Conservation (phyloP, 2,329 filamentous ascomycete genomes). For the Monosporascus sp. region DNA sequence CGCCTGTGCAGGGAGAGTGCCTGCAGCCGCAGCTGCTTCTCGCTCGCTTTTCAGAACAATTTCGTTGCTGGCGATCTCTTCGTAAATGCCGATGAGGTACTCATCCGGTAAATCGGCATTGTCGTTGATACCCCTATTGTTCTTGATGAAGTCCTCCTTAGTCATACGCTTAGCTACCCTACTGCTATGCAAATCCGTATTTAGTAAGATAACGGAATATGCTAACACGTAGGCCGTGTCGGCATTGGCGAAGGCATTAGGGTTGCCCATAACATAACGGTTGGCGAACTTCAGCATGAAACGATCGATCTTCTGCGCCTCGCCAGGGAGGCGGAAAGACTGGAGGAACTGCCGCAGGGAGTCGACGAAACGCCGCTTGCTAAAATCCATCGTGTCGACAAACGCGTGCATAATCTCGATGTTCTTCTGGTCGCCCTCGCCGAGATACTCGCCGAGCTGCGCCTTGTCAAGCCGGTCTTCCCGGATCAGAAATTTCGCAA, state of each 20-base stretch:
- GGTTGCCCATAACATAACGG: slow-evolving; percentile 89
- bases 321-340: slow-evolving; percentile 88
- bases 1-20: slow-evolving; percentile 52
- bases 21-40: slow-evolving; percentile 78
- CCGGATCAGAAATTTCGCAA: slow-evolving; percentile 74
- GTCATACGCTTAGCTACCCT: slow-evolving; percentile 87
- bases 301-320: slow-evolving; percentile 97
- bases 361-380: slow-evolving; percentile 86
- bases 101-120: slow-evolving; percentile 89
- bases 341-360: slow-evolving; percentile 87
- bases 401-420: slow-evolving; percentile 98
- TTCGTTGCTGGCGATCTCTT: slow-evolving; percentile 86
- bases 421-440: slow-evolving; percentile 87
- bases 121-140: slow-evolving; percentile 97
- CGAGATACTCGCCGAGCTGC: slow-evolving; percentile 88
- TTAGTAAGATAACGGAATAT: slow-evolving; percentile 95
- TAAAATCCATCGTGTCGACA: slow-evolving; percentile 92
- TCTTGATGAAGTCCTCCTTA: slow-evolving; percentile 97
- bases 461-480: slow-evolving; percentile 88
- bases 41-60: slow-evolving; percentile 93
- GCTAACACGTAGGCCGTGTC: slow-evolving; percentile 95
- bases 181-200: slow-evolving; percentile 88
- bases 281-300: slow-evolving; percentile 99
- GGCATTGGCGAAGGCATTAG: slow-evolving; percentile 95
- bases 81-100: slow-evolving; percentile 82